Evolutionary conservation across 768 basidiomycete species (phyloP).

Genomic region (Panaeolus cyanescens): DNA sequence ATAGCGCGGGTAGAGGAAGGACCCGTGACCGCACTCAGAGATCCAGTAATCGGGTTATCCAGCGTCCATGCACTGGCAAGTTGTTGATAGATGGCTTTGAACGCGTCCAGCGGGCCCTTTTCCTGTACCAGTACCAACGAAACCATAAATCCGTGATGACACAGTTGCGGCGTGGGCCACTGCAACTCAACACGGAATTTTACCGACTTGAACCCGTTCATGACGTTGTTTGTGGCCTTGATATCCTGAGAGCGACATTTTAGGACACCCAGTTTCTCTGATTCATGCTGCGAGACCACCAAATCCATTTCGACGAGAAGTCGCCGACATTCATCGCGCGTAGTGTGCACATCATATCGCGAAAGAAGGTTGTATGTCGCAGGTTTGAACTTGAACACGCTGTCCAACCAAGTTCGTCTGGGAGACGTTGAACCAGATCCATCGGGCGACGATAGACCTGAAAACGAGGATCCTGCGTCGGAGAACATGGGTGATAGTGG

Average conservation of each 20-base stretch:
- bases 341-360: constrained; percentile 57
- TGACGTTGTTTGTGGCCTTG: constrained; percentile 53
- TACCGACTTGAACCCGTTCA: constrained; percentile 63
- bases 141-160: constrained; percentile 47
- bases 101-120: constrained; percentile 83
- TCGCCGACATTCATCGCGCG: constrained; percentile 72
- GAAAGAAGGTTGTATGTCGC: constrained; percentile 60
- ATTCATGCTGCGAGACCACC: constrained; percentile 63
- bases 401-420: constrained; percentile 82
- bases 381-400: constrained; percentile 86
- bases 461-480: constrained; percentile 39
- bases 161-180: constrained; percentile 42
- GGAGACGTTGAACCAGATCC: constrained; percentile 38
- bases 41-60: constrained; percentile 31
- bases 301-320: constrained; percentile 75
- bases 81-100: constrained; percentile 71
- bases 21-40: constrained; percentile 5
- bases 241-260: constrained; percentile 78
- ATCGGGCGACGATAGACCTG: constrained; percentile 38
- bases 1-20: constrained; percentile 7
- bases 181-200: constrained; percentile 83
- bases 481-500: constrained; percentile 46
- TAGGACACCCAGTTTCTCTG: constrained; percentile 65
- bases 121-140: constrained; percentile 75
- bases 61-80: constrained; percentile 73